Conservation (phyloP, 805 yeast species). For the Wickerhamomyces pijperi region DNA sequence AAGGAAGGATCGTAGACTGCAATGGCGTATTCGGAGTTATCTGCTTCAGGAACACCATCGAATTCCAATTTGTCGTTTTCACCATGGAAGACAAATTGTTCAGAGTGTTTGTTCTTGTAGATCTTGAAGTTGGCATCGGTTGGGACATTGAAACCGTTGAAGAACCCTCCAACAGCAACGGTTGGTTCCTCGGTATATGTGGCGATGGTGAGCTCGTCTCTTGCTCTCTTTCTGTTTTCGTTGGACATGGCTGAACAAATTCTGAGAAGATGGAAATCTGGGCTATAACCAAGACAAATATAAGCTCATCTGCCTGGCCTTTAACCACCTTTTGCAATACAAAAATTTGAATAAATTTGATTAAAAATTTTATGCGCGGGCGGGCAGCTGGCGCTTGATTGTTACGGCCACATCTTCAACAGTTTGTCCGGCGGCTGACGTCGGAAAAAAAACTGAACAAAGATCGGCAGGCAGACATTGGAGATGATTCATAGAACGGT, state of each 20-base stretch:
- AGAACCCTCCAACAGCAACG: conserved; percentile 58
- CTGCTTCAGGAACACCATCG: conserved; percentile 39
- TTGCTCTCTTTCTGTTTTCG: conserved; percentile 20
- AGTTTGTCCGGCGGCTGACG: too few species aligned
- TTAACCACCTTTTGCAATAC: not conserved
- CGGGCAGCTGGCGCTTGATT: not conserved
- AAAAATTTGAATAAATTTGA: not conserved
- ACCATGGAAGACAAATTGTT: conserved; percentile 58
- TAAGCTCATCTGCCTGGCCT: too few species aligned
- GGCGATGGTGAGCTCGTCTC: conserved; percentile 28
- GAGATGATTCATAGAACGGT: too few species aligned
- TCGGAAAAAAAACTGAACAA: not conserved
- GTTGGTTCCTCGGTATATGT: conserved; percentile 29
- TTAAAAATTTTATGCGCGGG: not conserved
- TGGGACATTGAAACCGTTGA: conserved; percentile 66
- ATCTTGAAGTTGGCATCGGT: conserved; percentile 48
- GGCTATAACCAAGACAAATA: not conserved
- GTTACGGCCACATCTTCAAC: not conserved
- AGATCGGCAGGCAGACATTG: too few species aligned
- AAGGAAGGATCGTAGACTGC: conserved; percentile 69
- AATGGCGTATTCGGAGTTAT: conserved; percentile 41
- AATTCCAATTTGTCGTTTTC: conserved; percentile 66
- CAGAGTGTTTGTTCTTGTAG: conserved; percentile 28
- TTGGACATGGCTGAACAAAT: not conserved
- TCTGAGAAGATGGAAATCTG: too few species aligned